Evolutionary conservation across 371 early-diverging fungal species (phyloP).

Genomic region (Mortierella sp.): DNA sequence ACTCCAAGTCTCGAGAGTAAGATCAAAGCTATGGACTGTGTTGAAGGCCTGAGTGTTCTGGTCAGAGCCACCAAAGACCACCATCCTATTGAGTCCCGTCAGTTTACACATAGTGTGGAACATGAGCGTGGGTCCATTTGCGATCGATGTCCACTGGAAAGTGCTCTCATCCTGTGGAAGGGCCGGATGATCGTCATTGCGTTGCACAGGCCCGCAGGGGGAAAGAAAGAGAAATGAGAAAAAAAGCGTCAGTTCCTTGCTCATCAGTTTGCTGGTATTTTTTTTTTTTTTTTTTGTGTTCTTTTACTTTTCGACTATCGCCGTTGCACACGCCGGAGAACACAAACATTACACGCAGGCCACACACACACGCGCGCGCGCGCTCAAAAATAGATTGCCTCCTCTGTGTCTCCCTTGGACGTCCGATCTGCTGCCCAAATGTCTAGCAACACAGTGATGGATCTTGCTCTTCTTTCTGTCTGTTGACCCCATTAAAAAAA

Average conservation of each 20-base stretch:
- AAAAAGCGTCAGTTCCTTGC: background rate
- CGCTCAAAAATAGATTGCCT: no score
- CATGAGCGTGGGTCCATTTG: conserved; percentile 41
- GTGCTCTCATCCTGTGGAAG: conserved; percentile 37
- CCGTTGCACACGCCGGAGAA: no score
- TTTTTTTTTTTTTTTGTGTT: background rate
- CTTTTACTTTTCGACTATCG: background rate
- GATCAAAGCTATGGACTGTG: conserved; percentile 26
- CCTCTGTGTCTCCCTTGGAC: no score
- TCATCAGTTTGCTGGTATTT: no score
- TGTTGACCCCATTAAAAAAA: no score
- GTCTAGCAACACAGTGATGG: no score
- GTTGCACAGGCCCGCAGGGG: background rate
- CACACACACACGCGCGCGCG: no score
- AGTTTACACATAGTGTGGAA: conserved; percentile 50
- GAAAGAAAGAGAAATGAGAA: background rate
- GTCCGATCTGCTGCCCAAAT: no score
- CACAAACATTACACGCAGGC: no score
- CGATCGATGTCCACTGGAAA: conserved; percentile 36
- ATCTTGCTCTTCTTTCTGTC: no score
- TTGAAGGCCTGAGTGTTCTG: conserved; percentile 11
- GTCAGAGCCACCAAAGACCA: conserved; percentile 43
- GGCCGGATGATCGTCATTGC: background rate
- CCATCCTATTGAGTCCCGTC: conserved; percentile 36
- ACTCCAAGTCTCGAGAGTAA: conserved; percentile 16